Conservation (phyloP, 441 rosid genomes). For the Erodium chrysanthum region DNA sequence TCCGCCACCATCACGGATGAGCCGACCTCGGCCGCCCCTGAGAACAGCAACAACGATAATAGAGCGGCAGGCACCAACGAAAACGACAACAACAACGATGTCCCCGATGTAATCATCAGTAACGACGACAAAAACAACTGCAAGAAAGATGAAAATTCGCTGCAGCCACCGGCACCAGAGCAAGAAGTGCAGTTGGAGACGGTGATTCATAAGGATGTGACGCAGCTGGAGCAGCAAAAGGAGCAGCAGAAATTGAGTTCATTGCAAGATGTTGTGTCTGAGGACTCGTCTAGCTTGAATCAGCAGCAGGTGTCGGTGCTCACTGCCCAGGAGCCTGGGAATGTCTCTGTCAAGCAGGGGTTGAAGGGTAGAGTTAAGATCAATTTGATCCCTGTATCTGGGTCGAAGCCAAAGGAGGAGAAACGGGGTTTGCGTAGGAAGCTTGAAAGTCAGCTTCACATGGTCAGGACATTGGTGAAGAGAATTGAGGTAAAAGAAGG, state of each 20-base stretch:
- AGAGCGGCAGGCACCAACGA: no score
- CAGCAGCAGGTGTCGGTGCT: constrained; percentile 19
- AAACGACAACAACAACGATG: no score
- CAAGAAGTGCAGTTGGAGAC: not conserved
- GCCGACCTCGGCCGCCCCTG: not conserved
- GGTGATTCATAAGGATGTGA: no score
- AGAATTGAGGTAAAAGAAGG: constrained; percentile 73
- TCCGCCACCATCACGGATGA: not conserved
- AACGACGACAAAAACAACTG: no score
- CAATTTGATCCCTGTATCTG: constrained; percentile 26
- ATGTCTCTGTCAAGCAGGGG: constrained; percentile 35
- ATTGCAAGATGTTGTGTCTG: no score
- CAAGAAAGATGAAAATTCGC: no score
- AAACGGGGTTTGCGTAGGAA: constrained; percentile 64
- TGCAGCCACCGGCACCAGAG: not conserved
- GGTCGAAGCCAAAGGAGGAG: constrained; percentile 43
- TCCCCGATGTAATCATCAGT: no score
- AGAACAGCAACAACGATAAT: no score
- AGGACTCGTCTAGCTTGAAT: constrained; percentile 29
- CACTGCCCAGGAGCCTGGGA: constrained; percentile 24
- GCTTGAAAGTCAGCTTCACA: constrained; percentile 62
- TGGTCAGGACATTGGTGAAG: constrained; percentile 65
- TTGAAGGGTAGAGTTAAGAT: constrained; percentile 37
- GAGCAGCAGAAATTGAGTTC: no score
- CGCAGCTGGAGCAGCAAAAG: not conserved